Conservation (phyloP, 768 basidiomycete genomes). For the Phanerochaete sordida region DNA sequence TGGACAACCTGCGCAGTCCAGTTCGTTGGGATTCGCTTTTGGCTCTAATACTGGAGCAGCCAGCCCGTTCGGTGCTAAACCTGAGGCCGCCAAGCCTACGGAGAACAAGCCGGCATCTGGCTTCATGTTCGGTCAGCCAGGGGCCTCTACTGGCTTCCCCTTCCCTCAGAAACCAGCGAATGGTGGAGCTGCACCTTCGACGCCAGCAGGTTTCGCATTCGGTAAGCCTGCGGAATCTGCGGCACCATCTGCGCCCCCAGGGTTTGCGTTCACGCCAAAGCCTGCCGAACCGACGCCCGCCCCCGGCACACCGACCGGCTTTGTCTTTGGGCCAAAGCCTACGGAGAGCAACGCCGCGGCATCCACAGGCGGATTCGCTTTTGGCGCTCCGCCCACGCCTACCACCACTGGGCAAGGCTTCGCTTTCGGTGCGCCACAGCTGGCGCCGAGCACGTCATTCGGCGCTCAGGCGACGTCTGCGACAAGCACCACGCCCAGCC, state of each 20-base stretch:
- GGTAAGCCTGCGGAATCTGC: slow-evolving; percentile 26
- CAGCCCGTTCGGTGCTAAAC: slow-evolving; percentile 14
- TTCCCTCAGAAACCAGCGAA: slow-evolving; percentile 36
- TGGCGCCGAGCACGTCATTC: slow-evolving; percentile 17
- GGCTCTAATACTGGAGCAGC: slow-evolving; percentile 17
- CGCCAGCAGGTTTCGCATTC: slow-evolving; percentile 17
- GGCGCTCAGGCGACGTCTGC: slow-evolving; percentile 21
- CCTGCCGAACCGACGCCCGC: slow-evolving; percentile 21
- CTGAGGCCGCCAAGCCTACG: slow-evolving; percentile 39
- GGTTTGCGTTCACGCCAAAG: slow-evolving; percentile 32
- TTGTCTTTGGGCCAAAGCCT: slow-evolving; percentile 42
- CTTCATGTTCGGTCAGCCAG: slow-evolving; percentile 43
- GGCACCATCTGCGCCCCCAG: too few relatives aligned
- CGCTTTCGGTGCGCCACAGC: slow-evolving; percentile 21
- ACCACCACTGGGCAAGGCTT: slow-evolving; percentile 25
- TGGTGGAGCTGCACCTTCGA: slow-evolving; percentile 9
- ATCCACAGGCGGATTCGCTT: slow-evolving; percentile 37
- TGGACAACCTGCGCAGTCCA: slow-evolving; percentile 26
- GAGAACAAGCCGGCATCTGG: slow-evolving; percentile 30
- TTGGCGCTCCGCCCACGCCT: slow-evolving; percentile 36
- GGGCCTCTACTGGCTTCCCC: slow-evolving; percentile 39
- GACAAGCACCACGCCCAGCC: slow-evolving; percentile 21
- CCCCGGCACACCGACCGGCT: slow-evolving; percentile 30
- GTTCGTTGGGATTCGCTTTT: slow-evolving; percentile 28
- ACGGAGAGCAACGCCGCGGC: slow-evolving; percentile 23